Conservation (phyloP, 805 yeast genomes). For the Candida pseudofarinosa region DNA sequence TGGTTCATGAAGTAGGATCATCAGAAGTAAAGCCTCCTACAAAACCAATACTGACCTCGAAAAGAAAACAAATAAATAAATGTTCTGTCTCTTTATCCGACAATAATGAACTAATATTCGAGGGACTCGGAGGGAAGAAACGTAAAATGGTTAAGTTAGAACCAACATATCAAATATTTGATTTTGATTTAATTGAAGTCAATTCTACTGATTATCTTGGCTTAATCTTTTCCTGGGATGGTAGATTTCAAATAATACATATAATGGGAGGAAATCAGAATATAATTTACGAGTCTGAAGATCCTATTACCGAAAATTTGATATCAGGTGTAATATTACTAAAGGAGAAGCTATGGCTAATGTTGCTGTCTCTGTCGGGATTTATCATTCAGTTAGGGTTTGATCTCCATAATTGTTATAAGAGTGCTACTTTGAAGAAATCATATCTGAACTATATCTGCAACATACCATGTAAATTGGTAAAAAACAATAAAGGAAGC, state of each 20-base stretch:
- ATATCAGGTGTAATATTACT: background rate
- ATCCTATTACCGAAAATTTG: background rate
- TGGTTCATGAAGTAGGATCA: background rate
- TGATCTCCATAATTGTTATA: slow-evolving; percentile 4
- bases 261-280: background rate
- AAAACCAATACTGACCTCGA: no score
- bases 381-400: slow-evolving; percentile 10
- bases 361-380: slow-evolving; percentile 12
- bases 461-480: slow-evolving; percentile 13
- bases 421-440: background rate
- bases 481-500: slow-evolving; percentile 2
- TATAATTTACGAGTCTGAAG: background rate
- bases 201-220: background rate
- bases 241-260: background rate
- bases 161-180: background rate
- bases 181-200: background rate
- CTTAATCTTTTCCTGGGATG: background rate
- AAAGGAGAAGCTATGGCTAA: slow-evolving; percentile 7
- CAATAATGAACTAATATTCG: background rate
- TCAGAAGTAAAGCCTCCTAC: background rate
- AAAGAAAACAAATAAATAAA: no score
- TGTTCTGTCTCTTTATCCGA: background rate
- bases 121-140: background rate
- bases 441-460: slow-evolving; percentile 2
- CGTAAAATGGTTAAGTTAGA: background rate